Percentiles rank a stretch among this genome's conserved stretches.
These are phyloP conservation scores for Tulasnella sp. DNA, from an alignment of 768 basidiomycete genomes.

Conservation along the genomic window DNA sequence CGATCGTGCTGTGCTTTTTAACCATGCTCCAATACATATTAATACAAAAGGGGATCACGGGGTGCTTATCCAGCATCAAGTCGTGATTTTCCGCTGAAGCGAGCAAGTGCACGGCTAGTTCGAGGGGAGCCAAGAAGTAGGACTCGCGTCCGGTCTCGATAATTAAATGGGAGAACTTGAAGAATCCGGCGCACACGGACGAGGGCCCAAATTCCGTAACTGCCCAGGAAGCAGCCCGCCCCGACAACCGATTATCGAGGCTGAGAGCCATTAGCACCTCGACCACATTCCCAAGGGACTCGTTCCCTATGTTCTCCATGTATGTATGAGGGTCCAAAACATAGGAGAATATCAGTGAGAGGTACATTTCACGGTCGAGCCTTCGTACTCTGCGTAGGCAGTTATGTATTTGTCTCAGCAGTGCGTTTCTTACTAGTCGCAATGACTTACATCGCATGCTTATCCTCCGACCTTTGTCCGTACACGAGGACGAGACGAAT, in stretches of 20 bases:
- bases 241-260: neutral
- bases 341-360: neutral
- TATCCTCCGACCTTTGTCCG: neutral
- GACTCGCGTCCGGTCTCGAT: neutral
- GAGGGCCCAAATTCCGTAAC: neutral
- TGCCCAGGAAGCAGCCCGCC: neutral
- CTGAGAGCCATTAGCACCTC: neutral
- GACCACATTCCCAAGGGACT: neutral
- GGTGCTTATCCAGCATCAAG: neutral
- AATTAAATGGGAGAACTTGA: neutral
- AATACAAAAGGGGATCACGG: neutral
- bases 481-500: neutral
- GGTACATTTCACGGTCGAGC: neutral
- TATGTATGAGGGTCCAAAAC: neutral
- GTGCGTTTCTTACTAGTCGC: neutral
- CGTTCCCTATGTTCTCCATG: neutral
- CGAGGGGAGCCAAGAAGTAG: neutral
- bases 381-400: neutral
- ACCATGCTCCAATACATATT: neutral
- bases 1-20: neutral
- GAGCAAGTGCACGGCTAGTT: neutral
- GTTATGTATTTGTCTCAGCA: neutral
- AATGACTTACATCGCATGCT: neutral
- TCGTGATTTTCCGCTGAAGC: neutral
- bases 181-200: neutral